phyloP scores from a whole-genome alignment of 495 filamentous ascomycete species.

The Annulohypoxylon nitens region DNA sequence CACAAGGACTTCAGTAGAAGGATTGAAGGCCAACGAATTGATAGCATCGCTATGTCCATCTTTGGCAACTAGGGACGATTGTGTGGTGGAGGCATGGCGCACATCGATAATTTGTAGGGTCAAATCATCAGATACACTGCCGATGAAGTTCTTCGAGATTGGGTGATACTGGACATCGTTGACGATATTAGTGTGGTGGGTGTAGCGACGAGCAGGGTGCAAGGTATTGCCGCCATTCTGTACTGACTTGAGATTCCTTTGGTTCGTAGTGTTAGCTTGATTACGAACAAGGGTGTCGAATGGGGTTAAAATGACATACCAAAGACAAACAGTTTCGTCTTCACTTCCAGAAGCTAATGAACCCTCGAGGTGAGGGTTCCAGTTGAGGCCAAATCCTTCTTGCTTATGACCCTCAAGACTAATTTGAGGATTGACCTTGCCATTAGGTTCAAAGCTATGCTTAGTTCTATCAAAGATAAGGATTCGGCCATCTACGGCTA shows the following conservation, averaged over 20 bases:
- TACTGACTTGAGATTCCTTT: conserved; percentile 82
- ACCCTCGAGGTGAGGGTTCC: conserved; percentile 87
- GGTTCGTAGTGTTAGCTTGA: conserved; percentile 27
- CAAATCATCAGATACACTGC: conserved; percentile 94
- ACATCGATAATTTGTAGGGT: conserved; percentile 92
- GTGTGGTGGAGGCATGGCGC: conserved; percentile 71
- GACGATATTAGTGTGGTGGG: conserved; percentile 88
- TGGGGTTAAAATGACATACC: conserved; percentile 66
- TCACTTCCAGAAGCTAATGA: conserved; percentile 90
- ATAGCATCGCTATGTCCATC: conserved; percentile 87
- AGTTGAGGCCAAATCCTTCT: conserved; percentile 95
- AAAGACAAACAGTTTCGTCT: conserved; percentile 89
- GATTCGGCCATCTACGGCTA: conserved; percentile 87
- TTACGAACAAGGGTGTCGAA: neutral
- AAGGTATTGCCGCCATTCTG: conserved; percentile 77
- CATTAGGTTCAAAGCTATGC: conserved; percentile 79
- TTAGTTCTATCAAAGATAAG: conserved; percentile 97
- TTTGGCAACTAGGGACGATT: conserved; percentile 74
- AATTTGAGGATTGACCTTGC: conserved; percentile 81
- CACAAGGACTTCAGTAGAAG: conserved; percentile 83
- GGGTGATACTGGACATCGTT: conserved; percentile 98
- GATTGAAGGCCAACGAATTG: conserved; percentile 94
- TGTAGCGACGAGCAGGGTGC: conserved; percentile 78
- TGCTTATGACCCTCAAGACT: conserved; percentile 85
- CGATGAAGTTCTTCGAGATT: conserved; percentile 81